Base-by-base conservation (phyloP, 2,329 filamentous ascomycete species). In the Ophioceras dolichostomum region DNA sequence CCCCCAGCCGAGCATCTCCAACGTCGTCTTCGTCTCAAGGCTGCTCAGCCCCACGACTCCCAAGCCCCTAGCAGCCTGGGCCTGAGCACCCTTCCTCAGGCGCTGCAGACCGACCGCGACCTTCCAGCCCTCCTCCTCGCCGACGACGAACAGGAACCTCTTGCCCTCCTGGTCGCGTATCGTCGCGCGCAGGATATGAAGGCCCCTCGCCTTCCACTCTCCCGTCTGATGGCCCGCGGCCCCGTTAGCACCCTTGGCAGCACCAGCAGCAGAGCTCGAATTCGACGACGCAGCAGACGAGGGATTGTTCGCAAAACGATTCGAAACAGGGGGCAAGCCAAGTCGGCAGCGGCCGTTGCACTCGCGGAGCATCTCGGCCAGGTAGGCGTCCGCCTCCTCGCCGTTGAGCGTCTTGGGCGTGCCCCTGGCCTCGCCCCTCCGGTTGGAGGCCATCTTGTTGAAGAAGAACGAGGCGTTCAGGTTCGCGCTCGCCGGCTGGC, bases 121-220 rank as follows among this genome's bases (percentile, higher is more conserved):
- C 65, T 83, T 83, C 78, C 78, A 82, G 20, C 68, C 68, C 53
- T 83, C 77, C 42, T 74, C 67, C 50, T 81, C 75, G 29, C 66
- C 62, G 24, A 82, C 58, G 9, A 82, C 66, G 49, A 82, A 81
- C 26, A 82, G 54, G 49, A 73, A 80, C 26, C 75, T 66, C 57
- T 78, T 79, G 31, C 73, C 74, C 42, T 80, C 76, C 45, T 78
- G 73, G 49, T 83, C 77, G 38, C 74, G 62, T 40, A 81, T 65
- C 12, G 69, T 77, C 17, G 76, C 77, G 36, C 77, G 68, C 39
- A 83, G 56, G 9, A 83, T 54, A 51, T 82, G 78, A 37, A 77
- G 53, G 36, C 72, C 70, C 44, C 65, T 70, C 39, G 58, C 55
- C 53, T 65, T 70, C 63, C 64, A 68, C 46, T 70, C 68, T 41